Evolutionary conservation across 257 asterid species (phyloP).

Genomic region (Nicotiana benthamiana): DNA sequence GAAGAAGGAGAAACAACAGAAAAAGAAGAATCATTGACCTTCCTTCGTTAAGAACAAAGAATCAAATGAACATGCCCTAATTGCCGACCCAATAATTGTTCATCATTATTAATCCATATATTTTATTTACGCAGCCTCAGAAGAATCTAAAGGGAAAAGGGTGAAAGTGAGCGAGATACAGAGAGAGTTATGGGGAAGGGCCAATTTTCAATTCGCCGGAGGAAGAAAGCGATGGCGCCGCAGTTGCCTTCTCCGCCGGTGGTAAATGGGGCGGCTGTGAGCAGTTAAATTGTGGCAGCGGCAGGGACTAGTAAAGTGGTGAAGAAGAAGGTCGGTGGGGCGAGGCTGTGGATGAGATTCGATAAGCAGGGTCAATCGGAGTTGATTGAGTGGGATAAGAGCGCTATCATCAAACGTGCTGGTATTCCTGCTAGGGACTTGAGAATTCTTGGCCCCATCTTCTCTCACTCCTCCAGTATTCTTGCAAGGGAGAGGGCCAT

Average conservation of each 20-base stretch:
- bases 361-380: conserved; percentile 86
- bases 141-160: not conserved
- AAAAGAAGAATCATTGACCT: not conserved
- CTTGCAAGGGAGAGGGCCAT: conserved; percentile 98
- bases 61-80: not conserved
- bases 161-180: not conserved
- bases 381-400: conserved; percentile 84
- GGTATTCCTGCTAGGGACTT: conserved; percentile 86
- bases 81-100: not conserved
- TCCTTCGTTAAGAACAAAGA: not conserved
- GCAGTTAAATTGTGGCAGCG: not conserved
- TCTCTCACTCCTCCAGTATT: conserved; percentile 88
- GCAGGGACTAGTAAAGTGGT: conserved; percentile 24
- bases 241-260: conserved; percentile 27
- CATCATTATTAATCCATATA: not conserved
- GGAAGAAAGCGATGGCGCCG: conserved; percentile 40
- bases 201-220: conserved; percentile 46
- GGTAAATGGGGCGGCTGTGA: not conserved
- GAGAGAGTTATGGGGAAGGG: conserved; percentile 28
- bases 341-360: conserved; percentile 93
- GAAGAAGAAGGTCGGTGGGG: conserved; percentile 71
- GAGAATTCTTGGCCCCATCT: conserved; percentile 91
- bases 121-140: not conserved
- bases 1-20: not conserved
- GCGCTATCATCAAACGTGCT: conserved; percentile 63